Base-by-base conservation (phyloP, 176 grass and related monocot genomes). In the Dactylis glomerata region DNA sequence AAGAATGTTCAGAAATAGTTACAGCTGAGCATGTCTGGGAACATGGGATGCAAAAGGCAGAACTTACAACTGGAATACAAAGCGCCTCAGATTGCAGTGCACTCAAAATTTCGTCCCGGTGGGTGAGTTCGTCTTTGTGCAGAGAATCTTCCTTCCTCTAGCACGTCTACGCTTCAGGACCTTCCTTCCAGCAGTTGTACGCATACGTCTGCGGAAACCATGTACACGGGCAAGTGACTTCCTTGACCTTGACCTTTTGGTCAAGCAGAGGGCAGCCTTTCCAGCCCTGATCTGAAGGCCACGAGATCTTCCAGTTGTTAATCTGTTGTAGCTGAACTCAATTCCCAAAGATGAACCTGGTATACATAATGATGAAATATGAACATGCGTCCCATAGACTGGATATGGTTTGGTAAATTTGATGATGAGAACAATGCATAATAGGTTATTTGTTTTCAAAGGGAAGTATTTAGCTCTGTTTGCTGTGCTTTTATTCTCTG, bases 81-180 rank as follows among this genome's bases (percentile, higher is more conserved):
- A 31, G 49, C 1, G 14, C 65, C 59, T 79, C 75, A 80, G 24
- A 57, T 40, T 47, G 84, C 27, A 37, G 45, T 50, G 36, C 49
- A 83, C 68, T 87, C 40, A 90, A 16, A 41, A 59, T 67, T 82
- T 92, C 66, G 54, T 86, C 76, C 96, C 89, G 15, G 45, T 93
- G 77, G 49, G 84, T 51, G 93, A 88, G 79, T 98, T 89, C 49
- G 91, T 77, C 77, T 95, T 98, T 79, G 96, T 92, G 87, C 96
- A 98, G 36, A 98, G 93, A 87, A 92, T 72, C 84, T 89, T 96
- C 81, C 96, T 91, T 84, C 96, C 96, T 85, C 90, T 94, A 27
- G 54, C 85, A 37, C 91, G 96, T 56, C 96, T 94, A 38, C 93
- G 89, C 78, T 87, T 91, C 69, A 99, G 77, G 15, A 96, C 81